phyloP scores from a whole-genome alignment of 345 rosid genomes.

The Euphorbia tirucalli region DNA sequence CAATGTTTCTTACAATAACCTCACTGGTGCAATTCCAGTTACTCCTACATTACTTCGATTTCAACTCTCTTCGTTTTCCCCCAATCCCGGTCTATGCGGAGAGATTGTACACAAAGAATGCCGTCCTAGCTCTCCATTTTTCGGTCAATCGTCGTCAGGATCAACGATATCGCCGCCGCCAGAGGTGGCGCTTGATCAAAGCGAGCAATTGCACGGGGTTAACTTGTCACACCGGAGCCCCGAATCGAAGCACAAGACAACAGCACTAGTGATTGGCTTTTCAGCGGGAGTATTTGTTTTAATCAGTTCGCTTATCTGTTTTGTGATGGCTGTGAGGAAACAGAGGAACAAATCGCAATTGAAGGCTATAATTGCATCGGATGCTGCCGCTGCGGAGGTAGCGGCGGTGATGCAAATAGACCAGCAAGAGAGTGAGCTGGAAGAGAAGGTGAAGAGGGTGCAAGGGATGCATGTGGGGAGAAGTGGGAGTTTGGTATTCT shows the following conservation, averaged over 20 bases:
- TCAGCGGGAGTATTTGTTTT: conserved; percentile 46
- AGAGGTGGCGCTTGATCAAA: conserved; percentile 39
- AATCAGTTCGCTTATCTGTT: conserved; percentile 49
- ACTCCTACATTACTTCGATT: conserved; percentile 56
- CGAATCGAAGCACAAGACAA: conserved; percentile 37
- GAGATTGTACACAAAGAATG: conserved; percentile 84
- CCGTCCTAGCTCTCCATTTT: conserved; percentile 59
- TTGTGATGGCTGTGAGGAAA: conserved; percentile 48
- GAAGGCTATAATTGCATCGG: conserved; percentile 25
- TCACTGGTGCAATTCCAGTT: conserved; percentile 71
- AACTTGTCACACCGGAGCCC: conserved; percentile 32
- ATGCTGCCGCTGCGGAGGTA: conserved; percentile 42
- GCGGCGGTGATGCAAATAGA: conserved; percentile 62
- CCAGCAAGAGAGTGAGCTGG: conserved; percentile 64
- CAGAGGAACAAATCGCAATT: conserved; percentile 36
- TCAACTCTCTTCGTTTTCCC: conserved; percentile 49
- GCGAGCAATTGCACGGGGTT: conserved; percentile 45
- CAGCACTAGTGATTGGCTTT: conserved; percentile 50
- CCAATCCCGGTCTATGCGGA: conserved; percentile 80
- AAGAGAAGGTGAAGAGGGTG: conserved; percentile 72
- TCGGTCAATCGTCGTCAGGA: conserved; percentile 37
- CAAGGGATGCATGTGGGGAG: conserved; percentile 62
- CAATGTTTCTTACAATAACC: conserved; percentile 65
- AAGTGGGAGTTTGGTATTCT: conserved; percentile 78
- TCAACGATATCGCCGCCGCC: conserved; percentile 50